phyloP scores from a whole-genome alignment of 108 stramenopile species.

The Skeletonema menzelii region DNA sequence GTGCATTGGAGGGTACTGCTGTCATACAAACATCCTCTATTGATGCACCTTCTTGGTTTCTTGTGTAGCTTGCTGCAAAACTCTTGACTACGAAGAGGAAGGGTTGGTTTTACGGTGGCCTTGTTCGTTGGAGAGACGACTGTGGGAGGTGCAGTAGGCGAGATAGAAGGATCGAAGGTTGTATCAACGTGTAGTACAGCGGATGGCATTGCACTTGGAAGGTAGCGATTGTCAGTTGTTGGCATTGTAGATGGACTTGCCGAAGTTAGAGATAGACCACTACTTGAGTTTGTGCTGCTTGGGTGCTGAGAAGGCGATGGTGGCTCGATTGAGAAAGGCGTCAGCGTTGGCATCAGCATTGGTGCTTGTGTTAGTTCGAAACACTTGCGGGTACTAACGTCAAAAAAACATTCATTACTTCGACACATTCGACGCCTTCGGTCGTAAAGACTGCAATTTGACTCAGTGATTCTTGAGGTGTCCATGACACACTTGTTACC shows the following conservation, averaged over 20 bases:
- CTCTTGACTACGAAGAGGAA: constrained; percentile 7
- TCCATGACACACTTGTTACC: neutral
- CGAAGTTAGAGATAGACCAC: neutral
- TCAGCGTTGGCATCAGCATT: neutral
- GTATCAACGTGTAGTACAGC: too few species aligned
- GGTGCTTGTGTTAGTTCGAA: neutral
- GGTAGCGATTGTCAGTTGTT: neutral
- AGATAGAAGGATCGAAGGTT: constrained; percentile 3
- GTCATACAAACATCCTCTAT: constrained; percentile 1
- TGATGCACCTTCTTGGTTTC: neutral
- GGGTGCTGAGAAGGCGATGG: neutral
- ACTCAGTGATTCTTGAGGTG: neutral
- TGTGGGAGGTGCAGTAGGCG: neutral
- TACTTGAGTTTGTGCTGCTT: neutral
- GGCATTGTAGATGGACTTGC: neutral
- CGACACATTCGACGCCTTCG: neutral
- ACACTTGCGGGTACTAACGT: neutral
- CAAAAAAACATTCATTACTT: neutral
- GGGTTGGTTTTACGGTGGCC: neutral
- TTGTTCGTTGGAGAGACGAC: neutral
- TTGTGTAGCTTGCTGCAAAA: constrained; percentile 12
- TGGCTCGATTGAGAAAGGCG: neutral
- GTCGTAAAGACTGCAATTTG: neutral
- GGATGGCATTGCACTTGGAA: neutral
- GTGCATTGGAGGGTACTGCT: neutral